These are phyloP conservation scores for Cyberlindnera mycetangii DNA, from an alignment of 805 yeast genomes.

Conservation along the genomic window DNA sequence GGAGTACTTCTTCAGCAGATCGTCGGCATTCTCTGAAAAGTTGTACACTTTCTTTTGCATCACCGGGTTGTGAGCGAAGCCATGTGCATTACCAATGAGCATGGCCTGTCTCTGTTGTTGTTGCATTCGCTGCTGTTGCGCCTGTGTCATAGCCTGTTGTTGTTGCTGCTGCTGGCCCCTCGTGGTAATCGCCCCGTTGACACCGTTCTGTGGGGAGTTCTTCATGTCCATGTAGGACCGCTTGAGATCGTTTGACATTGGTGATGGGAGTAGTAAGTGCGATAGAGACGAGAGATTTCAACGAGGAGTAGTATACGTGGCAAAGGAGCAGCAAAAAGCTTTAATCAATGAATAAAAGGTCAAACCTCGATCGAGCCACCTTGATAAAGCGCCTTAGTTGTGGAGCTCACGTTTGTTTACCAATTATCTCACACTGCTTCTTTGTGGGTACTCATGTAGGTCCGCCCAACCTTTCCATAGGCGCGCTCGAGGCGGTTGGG, in stretches of 20 bases:
- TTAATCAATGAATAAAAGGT: too few species aligned
- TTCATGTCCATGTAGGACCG: conserved; percentile 23
- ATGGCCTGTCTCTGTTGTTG: conserved; percentile 29
- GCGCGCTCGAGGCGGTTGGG: too few species aligned
- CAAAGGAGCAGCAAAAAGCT: too few species aligned
- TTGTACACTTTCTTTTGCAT: conserved; percentile 44
- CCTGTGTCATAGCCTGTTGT: conserved; percentile 24
- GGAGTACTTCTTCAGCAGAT: conserved; percentile 72
- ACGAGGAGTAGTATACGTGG: too few species aligned
- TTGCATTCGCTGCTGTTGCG: conserved; percentile 25
- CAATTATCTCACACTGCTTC: too few species aligned
- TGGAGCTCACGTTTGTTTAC: too few species aligned
- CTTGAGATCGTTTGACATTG: conserved; percentile 15
- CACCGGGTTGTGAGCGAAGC: conserved; percentile 12
- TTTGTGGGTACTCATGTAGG: too few species aligned
- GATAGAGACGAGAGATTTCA: not conserved
- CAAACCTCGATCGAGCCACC: too few species aligned
- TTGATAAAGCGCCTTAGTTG: too few species aligned
- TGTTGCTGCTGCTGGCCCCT: conserved; percentile 23
- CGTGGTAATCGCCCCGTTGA: conserved; percentile 14
- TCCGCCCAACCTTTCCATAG: too few species aligned
- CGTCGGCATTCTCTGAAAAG: conserved; percentile 69
- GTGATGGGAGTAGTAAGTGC: not conserved
- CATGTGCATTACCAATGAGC: conserved; percentile 32
- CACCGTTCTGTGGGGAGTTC: conserved; percentile 7